Evolutionary conservation across 1,284 basidiomycete genomes (phyloP), one percentile per base, ranked within the genome.

Genomic region (Stygiomarasmius scandens): DNA sequence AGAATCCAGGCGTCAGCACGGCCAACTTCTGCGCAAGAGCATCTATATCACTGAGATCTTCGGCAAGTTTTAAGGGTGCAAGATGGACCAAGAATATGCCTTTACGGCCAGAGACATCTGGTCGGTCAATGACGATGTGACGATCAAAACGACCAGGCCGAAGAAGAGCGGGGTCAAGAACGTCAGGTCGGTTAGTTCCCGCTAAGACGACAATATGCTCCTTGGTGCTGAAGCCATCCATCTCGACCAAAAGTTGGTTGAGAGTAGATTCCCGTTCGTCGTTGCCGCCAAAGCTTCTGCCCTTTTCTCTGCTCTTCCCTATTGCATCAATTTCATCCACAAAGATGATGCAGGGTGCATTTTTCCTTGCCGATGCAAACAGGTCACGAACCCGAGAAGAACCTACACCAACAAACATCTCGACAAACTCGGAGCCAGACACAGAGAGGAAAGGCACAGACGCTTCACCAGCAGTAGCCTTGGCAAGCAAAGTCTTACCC

Each of bases 371-470:
- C 2, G 90, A 95, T 27, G 95, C 92, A 72, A 99, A 99, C 55
- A 99, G 86, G 76, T 99, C 96, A 54, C 96, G 89, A 12, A 99
- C 97, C 65, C 97, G 89, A 11, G 95, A 97, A 2, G 96, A 95
- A 66, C 96, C 96, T 56, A 99, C 97, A 78, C 96, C 96, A 63
- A 99, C 97, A 71, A 99, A 99, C 95, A 99, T 98, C 77, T 99
- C 97, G 61, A 99, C 95, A 69, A 99, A 99, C 72, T 99, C 97
- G 55, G 96, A 98, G 55, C 97, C 96, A 46, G 96, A 98, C 41
- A 99, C 96, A 24, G 95, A 97, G 55, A 98, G 83, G 88, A 99
- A 99, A 41, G 96, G 96, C 2, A 98, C 96, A 49, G 87, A 92
- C 9, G 96, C 96, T 75, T 99, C 96, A 52, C 96, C 96, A 2